These are phyloP conservation scores for Skeletonema costatum DNA, from an alignment of 108 stramenopile species.

Conservation along the genomic window DNA sequence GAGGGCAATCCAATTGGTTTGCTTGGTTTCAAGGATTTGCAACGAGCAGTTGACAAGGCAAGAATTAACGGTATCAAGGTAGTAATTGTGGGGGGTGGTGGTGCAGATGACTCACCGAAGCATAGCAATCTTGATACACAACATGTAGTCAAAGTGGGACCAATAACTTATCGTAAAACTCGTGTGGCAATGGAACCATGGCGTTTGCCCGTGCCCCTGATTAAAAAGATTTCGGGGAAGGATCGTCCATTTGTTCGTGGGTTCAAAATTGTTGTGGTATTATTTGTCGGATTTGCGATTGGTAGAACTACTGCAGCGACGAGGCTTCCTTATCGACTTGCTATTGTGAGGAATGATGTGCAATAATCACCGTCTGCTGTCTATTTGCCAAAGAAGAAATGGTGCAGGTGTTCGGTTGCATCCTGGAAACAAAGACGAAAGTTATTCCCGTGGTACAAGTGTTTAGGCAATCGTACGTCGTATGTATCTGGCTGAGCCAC, in stretches of 20 bases:
- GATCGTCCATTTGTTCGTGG: not conserved
- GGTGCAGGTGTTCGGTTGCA: too few species aligned
- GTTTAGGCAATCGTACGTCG: too few species aligned
- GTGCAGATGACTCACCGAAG: not conserved
- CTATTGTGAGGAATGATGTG: not conserved
- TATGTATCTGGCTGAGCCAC: too few species aligned
- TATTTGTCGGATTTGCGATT: not conserved
- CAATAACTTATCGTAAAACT: not conserved
- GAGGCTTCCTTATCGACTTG: not conserved
- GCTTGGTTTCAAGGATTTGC: not conserved
- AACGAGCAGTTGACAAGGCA: slow-evolving; percentile 6
- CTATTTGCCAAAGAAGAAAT: too few species aligned
- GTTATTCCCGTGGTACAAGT: too few species aligned
- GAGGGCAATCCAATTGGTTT: slow-evolving; percentile 14
- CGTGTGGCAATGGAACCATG: slow-evolving; percentile 2
- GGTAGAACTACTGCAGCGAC: not conserved
- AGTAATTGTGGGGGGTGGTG: slow-evolving; percentile 1
- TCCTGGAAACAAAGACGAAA: too few species aligned
- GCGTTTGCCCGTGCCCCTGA: slow-evolving; percentile 6
- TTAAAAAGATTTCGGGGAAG: not conserved
- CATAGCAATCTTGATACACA: not conserved
- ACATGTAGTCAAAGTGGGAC: slow-evolving; percentile 9
- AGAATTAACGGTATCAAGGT: slow-evolving; percentile 1
- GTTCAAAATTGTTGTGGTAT: not conserved
- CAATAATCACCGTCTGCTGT: too few species aligned